Evolutionary conservation across 2,329 filamentous ascomycete species (phyloP).

Genomic region (Aspergillus proliferans): DNA sequence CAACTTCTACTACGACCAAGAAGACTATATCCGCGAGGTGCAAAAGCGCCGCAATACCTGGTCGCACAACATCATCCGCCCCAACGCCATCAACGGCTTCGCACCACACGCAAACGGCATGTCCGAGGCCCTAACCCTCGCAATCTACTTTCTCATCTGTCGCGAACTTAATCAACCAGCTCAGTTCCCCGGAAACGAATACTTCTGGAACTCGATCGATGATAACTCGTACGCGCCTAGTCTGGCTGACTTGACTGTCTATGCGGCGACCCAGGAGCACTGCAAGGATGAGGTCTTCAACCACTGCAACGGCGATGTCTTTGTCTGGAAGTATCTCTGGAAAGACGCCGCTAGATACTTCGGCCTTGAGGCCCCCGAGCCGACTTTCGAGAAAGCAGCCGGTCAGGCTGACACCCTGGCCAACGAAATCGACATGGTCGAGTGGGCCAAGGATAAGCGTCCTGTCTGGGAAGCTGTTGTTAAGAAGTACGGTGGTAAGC

Average conservation of each 20-base stretch:
- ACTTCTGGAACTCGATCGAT: slow-evolving; percentile 22
- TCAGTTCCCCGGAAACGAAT: slow-evolving; percentile 21
- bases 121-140: slow-evolving; percentile 23
- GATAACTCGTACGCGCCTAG: slow-evolving; percentile 23
- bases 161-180: slow-evolving; percentile 15
- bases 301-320: slow-evolving; percentile 21
- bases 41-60: slow-evolving; percentile 14
- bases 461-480: slow-evolving; percentile 14
- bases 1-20: slow-evolving; percentile 20
- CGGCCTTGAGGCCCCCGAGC: slow-evolving; percentile 16
- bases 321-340: slow-evolving; percentile 23
- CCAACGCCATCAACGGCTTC: slow-evolving; percentile 24
- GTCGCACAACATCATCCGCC: slow-evolving; percentile 24
- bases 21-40: slow-evolving; percentile 14
- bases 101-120: slow-evolving; percentile 24
- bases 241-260: slow-evolving; percentile 22
- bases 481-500: slow-evolving; percentile 15
- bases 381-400: slow-evolving; percentile 8
- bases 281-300: slow-evolving; percentile 23
- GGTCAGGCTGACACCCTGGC: slow-evolving; percentile 6
- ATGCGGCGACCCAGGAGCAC: slow-evolving; percentile 14
- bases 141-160: slow-evolving; percentile 22
- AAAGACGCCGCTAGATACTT: slow-evolving; percentile 16
- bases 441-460: slow-evolving; percentile 20
- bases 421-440: slow-evolving; percentile 16